Conservation (phyloP, 192 early-diverging fungal species). For the Backusella liffmaniae region DNA sequence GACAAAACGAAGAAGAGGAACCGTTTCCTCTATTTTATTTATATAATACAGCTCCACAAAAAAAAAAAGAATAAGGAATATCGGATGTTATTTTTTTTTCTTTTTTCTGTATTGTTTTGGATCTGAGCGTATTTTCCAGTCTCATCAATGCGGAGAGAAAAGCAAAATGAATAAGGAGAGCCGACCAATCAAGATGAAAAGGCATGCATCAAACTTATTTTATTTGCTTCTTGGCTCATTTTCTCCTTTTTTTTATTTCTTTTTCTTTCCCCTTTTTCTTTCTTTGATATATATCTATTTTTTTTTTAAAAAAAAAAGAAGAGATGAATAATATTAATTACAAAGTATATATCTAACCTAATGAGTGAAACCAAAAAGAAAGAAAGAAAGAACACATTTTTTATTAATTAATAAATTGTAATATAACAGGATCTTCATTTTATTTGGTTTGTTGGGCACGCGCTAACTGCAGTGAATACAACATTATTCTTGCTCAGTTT, state of each 20-base stretch:
- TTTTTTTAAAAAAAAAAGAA: not conserved
- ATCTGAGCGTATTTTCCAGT: not conserved
- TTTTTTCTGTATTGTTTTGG: not conserved
- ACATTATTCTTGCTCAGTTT: conserved; percentile 23
- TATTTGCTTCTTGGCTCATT: not conserved
- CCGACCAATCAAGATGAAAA: not conserved
- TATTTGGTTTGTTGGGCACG: conserved; percentile 33
- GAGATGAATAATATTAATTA: not conserved
- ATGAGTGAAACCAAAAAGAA: not conserved
- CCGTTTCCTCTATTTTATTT: not conserved
- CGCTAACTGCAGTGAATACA: not conserved
- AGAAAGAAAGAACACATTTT: not conserved
- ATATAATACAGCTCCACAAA: not conserved
- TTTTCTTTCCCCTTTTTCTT: not conserved
- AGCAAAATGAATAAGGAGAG: not conserved
- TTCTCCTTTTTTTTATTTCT: not conserved
- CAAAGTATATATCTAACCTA: not conserved
- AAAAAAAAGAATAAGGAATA: not conserved
- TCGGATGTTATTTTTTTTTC: not conserved
- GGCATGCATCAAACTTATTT: not conserved
- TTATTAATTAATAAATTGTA: not conserved
- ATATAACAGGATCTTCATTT: conserved; percentile 21
- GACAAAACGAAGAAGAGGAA: not conserved
- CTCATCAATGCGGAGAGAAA: not conserved
- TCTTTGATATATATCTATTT: not conserved